These are phyloP conservation scores for Cystobasidiaceae sp. DNA, from an alignment of 1,284 basidiomycete species.

Conservation along the genomic window DNA sequence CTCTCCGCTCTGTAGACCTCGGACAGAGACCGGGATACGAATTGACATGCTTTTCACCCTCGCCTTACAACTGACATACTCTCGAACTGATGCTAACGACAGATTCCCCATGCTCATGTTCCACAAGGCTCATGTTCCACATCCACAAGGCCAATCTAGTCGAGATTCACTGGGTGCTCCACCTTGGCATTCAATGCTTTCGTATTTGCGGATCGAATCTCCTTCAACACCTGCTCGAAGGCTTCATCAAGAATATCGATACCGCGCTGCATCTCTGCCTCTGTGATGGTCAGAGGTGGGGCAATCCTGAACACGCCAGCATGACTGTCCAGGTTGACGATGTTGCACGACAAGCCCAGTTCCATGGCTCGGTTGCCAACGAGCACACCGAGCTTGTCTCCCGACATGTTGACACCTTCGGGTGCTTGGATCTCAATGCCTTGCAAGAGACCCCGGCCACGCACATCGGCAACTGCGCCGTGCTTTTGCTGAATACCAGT, in stretches of 20 bases:
- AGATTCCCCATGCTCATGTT: too few relatives aligned
- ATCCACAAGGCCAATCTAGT: too few relatives aligned
- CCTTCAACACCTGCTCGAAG: slow-evolving; percentile 45
- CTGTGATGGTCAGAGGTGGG: slow-evolving; percentile 61
- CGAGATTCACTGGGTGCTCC: background rate
- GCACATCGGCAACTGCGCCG: slow-evolving; percentile 8
- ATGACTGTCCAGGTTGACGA: slow-evolving; percentile 2
- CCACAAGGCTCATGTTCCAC: too few relatives aligned
- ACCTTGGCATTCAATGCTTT: background rate
- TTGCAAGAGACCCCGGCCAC: slow-evolving; percentile 69
- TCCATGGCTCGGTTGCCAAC: slow-evolving; percentile 34
- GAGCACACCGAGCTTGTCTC: slow-evolving; percentile 30
- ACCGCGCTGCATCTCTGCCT: slow-evolving; percentile 60
- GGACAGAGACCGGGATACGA: background rate
- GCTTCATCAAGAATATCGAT: slow-evolving; percentile 58
- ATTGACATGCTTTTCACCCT: background rate
- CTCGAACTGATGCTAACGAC: too few relatives aligned
- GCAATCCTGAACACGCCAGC: slow-evolving; percentile 17
- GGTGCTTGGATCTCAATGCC: slow-evolving; percentile 52
- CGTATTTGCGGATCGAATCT: background rate
- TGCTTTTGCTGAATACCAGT: slow-evolving; percentile 8
- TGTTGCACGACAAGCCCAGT: slow-evolving; percentile 7
- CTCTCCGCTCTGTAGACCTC: background rate
- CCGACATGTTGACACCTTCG: background rate
- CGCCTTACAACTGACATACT: background rate